phyloP scores from a whole-genome alignment of 139 green algal genomes.

The Closterium sp. region DNA sequence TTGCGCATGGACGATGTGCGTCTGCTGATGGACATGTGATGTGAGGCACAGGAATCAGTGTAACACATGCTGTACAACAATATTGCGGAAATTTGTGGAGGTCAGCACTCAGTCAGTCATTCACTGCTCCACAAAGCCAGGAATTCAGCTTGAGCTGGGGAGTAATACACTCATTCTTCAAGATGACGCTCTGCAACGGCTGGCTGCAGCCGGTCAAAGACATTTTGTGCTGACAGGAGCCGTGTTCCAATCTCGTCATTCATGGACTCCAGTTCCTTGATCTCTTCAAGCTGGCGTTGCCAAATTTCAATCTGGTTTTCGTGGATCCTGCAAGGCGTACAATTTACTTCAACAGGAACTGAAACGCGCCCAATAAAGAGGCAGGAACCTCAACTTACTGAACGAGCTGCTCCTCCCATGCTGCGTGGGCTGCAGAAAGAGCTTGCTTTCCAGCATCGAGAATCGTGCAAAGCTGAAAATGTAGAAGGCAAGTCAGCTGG shows the following conservation, averaged over 20 bases:
- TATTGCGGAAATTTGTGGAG: no score
- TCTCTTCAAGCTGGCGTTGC: neutral
- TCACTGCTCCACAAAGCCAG: no score
- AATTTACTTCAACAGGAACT: neutral
- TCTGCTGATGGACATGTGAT: slow-evolving; percentile 4
- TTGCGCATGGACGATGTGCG: neutral
- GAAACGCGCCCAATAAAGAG: neutral
- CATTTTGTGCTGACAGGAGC: neutral
- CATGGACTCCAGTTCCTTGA: neutral
- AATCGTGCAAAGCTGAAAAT: neutral
- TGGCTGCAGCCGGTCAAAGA: neutral
- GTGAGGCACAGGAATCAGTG: no score
- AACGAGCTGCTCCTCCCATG: neutral
- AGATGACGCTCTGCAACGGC: neutral
- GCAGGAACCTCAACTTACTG: neutral
- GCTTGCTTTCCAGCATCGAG: neutral
- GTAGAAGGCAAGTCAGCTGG: neutral
- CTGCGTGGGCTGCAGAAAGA: neutral
- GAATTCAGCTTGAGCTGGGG: neutral
- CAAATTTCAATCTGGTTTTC: neutral
- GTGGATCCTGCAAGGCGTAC: neutral
- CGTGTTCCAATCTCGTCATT: neutral
- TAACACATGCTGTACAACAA: neutral
- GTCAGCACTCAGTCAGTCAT: no score
- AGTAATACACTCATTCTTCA: neutral